Base-by-base conservation (phyloP, 202 grass and related monocot genomes). In the Schoenoplectus triqueter region DNA sequence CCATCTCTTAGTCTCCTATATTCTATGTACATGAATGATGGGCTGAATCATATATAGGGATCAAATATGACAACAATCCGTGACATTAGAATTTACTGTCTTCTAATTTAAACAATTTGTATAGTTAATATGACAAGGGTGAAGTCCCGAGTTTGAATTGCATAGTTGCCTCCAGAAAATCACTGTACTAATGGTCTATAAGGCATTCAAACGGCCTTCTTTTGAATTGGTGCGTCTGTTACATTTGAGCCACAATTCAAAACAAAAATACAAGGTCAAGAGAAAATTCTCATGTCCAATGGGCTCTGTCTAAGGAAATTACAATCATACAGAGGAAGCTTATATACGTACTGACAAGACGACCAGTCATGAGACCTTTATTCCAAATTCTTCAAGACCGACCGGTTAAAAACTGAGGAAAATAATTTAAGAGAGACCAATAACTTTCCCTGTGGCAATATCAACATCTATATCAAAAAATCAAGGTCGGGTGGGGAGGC, bases 381-480 rank as follows among this genome's bases (percentile, higher is more conserved):
- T 66, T 67, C 78, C 14, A 81, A 19, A 81, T 48, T 57, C 48
- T 46, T 80, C 78, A n/a, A 66, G 74, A 79, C 3, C 20, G 41
- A 65, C 41, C 10, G n/a, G 50, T 20, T 15, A 59, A 44, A 44
- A 76, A 56, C 10, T 54, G 41, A 57, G 15, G 15, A 31, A 0
- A 59, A 5, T 13, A 4, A 46, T 22, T 90, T 82, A 97, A 64
- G 95, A 98, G 76, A 98, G 92, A 14, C 92, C 92, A 63, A 87
- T 84, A 46, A 95, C 89, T 19, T 93, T 98, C 1, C 95, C 92
- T 0, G 95, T 98, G 68, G 87, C 15, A 0, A 87, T 88, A 87
- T 99, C 93, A 0, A 99, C 31, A 56, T 99, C 96, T 11, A 99
- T 99, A 69, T 95, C 90, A 11, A 92, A 95, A 84, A 95, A 98